phyloP scores from a whole-genome alignment of 2,329 filamentous ascomycete genomes.

The Xylariales sp. region DNA sequence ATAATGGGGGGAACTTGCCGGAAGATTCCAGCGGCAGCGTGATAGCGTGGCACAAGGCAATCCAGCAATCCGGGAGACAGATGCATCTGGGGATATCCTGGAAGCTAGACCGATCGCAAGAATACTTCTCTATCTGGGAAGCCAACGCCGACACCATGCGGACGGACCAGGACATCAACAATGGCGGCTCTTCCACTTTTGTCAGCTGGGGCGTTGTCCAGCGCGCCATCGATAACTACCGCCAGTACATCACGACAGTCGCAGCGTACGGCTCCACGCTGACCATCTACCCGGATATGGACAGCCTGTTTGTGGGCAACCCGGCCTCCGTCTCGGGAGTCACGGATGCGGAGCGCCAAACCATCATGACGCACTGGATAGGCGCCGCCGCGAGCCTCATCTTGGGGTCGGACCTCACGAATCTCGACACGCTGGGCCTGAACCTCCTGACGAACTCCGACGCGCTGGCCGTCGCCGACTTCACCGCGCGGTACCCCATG shows the following conservation, averaged over 20 bases:
- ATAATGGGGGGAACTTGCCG: slow-evolving; percentile 14
- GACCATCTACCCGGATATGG: slow-evolving; percentile 22
- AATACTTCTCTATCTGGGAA: slow-evolving; percentile 19
- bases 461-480: slow-evolving; percentile 13
- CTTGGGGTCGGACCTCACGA: slow-evolving; percentile 19
- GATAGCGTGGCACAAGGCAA: slow-evolving; percentile 20
- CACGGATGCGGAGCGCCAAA: slow-evolving; percentile 16
- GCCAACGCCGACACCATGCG: slow-evolving; percentile 20
- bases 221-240: slow-evolving; percentile 24
- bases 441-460: slow-evolving; percentile 14
- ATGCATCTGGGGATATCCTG: slow-evolving; percentile 23
- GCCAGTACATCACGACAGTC: slow-evolving; percentile 18
- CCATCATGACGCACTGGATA: slow-evolving; percentile 23
- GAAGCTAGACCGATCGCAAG: slow-evolving; percentile 18
- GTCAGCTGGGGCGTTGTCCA: slow-evolving; percentile 17
- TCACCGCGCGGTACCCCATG: slow-evolving; percentile 19
- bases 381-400: slow-evolving; percentile 23
- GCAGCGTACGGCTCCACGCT: slow-evolving; percentile 12
- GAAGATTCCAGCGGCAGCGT: slow-evolving; percentile 15
- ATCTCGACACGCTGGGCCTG: slow-evolving; percentile 16
- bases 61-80: slow-evolving; percentile 16
- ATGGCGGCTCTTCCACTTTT: slow-evolving; percentile 16
- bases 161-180: slow-evolving; percentile 21
- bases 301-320: slow-evolving; percentile 21
- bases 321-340: slow-evolving; percentile 16